A percentile compares a stretch with the other conserved stretches of the same genome.
Conservation (phyloP, 371 early-diverging fungal species). For the Mortierella sp. region DNA sequence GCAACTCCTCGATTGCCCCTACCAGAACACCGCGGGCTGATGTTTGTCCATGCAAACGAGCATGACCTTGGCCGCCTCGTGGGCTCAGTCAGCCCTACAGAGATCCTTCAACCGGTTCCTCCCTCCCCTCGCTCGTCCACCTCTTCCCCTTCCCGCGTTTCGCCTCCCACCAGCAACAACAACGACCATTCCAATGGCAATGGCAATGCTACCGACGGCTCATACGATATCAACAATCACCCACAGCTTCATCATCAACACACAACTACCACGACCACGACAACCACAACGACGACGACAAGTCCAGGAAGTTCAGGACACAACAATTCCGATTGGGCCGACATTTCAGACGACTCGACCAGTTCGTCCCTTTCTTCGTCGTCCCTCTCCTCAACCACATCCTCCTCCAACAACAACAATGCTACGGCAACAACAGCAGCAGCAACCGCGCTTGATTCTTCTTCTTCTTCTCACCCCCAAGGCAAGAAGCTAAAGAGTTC, state of each 20-base stretch:
- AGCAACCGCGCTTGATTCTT: not conserved
- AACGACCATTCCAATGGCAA: not conserved
- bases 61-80: slow-evolving; percentile 53
- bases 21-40: slow-evolving; percentile 49
- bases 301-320: slow-evolving; percentile 8
- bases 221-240: slow-evolving; percentile 53
- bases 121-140: slow-evolving; percentile 3
- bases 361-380: slow-evolving; percentile 37
- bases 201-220: slow-evolving; percentile 14
- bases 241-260: slow-evolving; percentile 51
- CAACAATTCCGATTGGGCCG: slow-evolving; percentile 37
- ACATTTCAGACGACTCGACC: slow-evolving; percentile 39
- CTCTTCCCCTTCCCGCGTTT: not conserved
- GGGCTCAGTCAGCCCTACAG: slow-evolving; percentile 56
- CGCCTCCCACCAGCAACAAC: slow-evolving; percentile 8
- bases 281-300: slow-evolving; percentile 23
- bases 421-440: not conserved
- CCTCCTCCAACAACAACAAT: slow-evolving; percentile 14
- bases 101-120: slow-evolving; percentile 47
- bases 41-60: slow-evolving; percentile 52
- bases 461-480: not conserved
- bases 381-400: slow-evolving; percentile 40
- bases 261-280: slow-evolving; percentile 1
- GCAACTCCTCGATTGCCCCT: slow-evolving; percentile 29
- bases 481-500: slow-evolving; percentile 3